Base-by-base conservation (phyloP, 176 grass and related monocot genomes). In the Areca catechu region DNA sequence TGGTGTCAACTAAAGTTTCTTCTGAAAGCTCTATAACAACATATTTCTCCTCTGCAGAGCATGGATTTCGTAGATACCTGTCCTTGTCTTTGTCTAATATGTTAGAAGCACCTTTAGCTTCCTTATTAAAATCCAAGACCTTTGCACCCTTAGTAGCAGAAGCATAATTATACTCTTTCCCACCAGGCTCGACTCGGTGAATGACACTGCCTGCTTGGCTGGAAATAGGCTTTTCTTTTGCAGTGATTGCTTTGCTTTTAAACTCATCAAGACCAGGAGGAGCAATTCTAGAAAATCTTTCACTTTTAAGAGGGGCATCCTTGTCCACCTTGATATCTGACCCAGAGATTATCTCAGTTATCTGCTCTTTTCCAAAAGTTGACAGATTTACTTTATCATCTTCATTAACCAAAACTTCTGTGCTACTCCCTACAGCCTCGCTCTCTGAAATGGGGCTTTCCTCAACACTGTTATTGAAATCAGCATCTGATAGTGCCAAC, bases 61-160 rank as follows among this genome's bases (percentile, higher is more conserved):
- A 98, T 73, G 94, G 94, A 77, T 98, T 98, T 29, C 88, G 80
- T 9, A 98, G 77, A 68, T 98, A 98, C 60, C 92, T 98, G 37
- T 93, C 94, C 56, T 89, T 82, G 61, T 98, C 84, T 69, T 92
- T 98, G n/a, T 89, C 94, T 37, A 98, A 82, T 67, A 98, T 92
- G 49, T 98, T 98, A 34, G 76, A 76, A 77, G 88, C 94, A 53
- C 94, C 94, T 63, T 98, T 98, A 61, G 84, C 84, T 76, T 98
- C 94, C 82, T 86, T 98, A 56, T 98, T 98, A 54, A 80, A 89
- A 61, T 77, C 80, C 28, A 98, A 55, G 6, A 98, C 55, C 74
- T 98, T 98, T 56, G 88, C 84, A 5, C 88, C 88, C 85, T 89
- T 93, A 69, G 80, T 79, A 7, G 79, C 63, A 3, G 94, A 82